These are phyloP conservation scores for Magnusiomyces paraingens DNA, from an alignment of 1,139 yeast genomes.

Conservation along the genomic window DNA sequence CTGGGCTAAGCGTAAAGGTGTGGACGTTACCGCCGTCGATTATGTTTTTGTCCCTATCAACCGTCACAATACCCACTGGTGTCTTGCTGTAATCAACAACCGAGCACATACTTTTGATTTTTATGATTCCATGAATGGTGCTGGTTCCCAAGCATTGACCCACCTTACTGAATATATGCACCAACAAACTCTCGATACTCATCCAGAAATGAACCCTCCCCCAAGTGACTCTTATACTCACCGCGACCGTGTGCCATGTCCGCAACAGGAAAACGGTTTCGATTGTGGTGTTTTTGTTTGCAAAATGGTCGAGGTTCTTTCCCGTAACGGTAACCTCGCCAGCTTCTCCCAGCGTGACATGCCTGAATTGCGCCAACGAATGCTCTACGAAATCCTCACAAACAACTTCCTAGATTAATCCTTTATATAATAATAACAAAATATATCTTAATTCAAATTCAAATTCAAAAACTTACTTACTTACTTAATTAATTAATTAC, in stretches of 20 bases:
- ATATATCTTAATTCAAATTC: background rate
- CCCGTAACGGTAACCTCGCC: conserved; percentile 41
- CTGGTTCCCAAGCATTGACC: conserved; percentile 46
- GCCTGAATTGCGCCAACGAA: conserved; percentile 57
- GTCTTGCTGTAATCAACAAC: conserved; percentile 73
- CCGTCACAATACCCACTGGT: conserved; percentile 85
- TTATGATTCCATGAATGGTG: conserved; percentile 69
- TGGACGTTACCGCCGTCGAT: conserved; percentile 57
- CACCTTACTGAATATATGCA: conserved; percentile 45
- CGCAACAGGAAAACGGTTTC: conserved; percentile 82
- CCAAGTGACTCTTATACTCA: conserved; percentile 28
- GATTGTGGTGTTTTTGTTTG: conserved; percentile 97
- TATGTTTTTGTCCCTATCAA: conserved; percentile 79
- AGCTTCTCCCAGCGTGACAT: conserved; percentile 66
- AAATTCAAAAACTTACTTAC: no score
- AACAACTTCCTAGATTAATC: conserved; percentile 11
- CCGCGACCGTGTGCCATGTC: conserved; percentile 41
- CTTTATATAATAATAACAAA: background rate
- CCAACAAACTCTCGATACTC: conserved; percentile 32
- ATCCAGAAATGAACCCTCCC: conserved; percentile 23
- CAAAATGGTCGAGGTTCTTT: conserved; percentile 59
- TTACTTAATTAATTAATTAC: no score
- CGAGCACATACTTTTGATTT: conserved; percentile 52
- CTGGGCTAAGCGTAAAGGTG: conserved; percentile 84
- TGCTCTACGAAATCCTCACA: conserved; percentile 49